Evolutionary conservation across 495 filamentous ascomycete genomes (phyloP).

Genomic region (Penicillium bialowiezense): DNA sequence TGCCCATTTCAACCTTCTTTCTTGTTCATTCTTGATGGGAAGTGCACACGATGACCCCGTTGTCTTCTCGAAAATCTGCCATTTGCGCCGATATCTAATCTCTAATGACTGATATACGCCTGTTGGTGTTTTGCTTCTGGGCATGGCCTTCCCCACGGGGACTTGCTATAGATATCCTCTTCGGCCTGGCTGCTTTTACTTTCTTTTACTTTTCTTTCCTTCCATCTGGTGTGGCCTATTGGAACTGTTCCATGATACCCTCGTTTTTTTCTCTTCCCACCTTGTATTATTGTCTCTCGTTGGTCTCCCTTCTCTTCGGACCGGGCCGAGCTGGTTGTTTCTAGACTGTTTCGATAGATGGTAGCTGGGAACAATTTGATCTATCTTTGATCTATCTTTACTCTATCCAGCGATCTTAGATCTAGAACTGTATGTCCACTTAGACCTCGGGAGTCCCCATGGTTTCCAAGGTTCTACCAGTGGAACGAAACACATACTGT

Average conservation of each 20-base stretch:
- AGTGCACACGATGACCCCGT: neutral
- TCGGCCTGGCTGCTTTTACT: neutral
- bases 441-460: too few species aligned
- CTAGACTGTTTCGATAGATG: neutral
- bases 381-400: neutral
- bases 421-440: too few species aligned
- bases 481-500: too few species aligned
- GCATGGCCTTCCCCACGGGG: conserved; percentile 1
- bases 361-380: neutral
- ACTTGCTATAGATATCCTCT: neutral
- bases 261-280: conserved; percentile 8
- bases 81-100: conserved; percentile 26
- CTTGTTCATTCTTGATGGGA: neutral
- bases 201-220: neutral
- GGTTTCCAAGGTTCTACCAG: too few species aligned
- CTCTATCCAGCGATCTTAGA: too few species aligned
- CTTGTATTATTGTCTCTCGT: conserved; percentile 13
- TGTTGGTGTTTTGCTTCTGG: conserved; percentile 3
- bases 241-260: conserved; percentile 18
- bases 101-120: conserved; percentile 25
- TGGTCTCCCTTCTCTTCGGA: neutral
- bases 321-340: neutral
- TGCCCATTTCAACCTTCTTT: conserved; percentile 13
- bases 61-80: conserved; percentile 1
- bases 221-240: conserved; percentile 2